Evolutionary conservation across 345 rosid species (phyloP), one percentile per base, ranked within the genome.

Genomic region (Bruguiera parviflora): DNA sequence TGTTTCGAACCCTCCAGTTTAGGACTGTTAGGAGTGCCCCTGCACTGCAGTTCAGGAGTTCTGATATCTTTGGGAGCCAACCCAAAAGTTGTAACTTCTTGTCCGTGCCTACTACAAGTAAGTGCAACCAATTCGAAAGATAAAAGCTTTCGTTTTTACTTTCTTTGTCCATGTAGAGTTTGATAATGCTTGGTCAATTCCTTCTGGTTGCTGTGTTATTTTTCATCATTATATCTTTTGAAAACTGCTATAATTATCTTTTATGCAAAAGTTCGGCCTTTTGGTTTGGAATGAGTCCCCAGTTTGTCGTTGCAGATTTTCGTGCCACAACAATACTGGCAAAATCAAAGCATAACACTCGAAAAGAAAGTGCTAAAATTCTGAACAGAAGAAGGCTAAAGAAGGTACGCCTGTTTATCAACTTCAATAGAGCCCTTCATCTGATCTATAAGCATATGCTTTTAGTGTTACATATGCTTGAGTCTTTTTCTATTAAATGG

Each of bases 301-400:
- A 21, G 65, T 19, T 68, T 61, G 6, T 47, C 22, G 3, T 55
- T 53, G 64, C 21, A 84, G 88, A 68, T 73, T 19, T 77, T 60
- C 24, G 20, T 24, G 53, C 64, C 20, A 78, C 71, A 82, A 76
- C 80, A 49, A 33, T 78, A 43, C 79, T 73, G 67, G 86, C 86
- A 58, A 75, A 82, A 73, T 86, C 85, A 37, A 89, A 81, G 78
- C 84, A 78, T 27, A 82, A 80, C 10, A 47, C 89, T 29, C 69
- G 86, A 71, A 80, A 71, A 9, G 96, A 91, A 75, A 91, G 82
- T 37, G 84, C 96, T 0, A 94, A 94, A 80, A 82, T 78, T 47
- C 76, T 79, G 67, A 88, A 91, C 79, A 73, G 87, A 69, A 88
- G 90, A 78, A 80, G 61, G 64, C 84, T 65, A 69, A 87, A 84